Conservation (phyloP, 2,329 filamentous ascomycete species). For the Plectosphaerella cucumerina region DNA sequence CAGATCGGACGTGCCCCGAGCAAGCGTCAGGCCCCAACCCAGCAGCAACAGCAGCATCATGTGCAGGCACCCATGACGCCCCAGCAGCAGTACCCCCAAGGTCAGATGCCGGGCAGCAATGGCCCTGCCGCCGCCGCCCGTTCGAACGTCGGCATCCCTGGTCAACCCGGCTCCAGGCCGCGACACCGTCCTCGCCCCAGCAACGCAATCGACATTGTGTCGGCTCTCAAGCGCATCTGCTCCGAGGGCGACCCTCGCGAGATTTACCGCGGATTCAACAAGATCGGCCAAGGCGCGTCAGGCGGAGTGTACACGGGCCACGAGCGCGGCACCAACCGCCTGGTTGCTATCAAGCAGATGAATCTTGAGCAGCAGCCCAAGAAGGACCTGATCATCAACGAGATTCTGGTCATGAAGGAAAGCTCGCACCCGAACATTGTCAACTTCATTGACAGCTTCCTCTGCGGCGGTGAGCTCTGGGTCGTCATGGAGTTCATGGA, state of each 20-base stretch:
- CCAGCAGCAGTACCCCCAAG: conserved; percentile 29
- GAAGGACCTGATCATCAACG: conserved; percentile 98
- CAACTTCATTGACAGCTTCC: conserved; percentile 97
- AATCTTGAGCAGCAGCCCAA: conserved; percentile 97
- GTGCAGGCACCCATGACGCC: conserved; percentile 30
- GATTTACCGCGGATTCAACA: conserved; percentile 81
- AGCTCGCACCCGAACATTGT: conserved; percentile 98
- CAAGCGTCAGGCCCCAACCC: conserved; percentile 57
- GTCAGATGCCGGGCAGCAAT: conserved; percentile 1
- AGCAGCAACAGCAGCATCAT: conserved; percentile 23
- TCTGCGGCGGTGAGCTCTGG: conserved; percentile 88
- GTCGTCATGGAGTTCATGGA: conserved; percentile 99
- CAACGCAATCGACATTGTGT: conserved; percentile 75
- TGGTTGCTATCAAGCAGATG: conserved; percentile 99
- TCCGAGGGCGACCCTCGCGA: conserved; percentile 84
- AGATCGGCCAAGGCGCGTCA: conserved; percentile 96
- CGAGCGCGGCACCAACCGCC: conserved; percentile 75
- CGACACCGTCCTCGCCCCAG: conserved; percentile 77
- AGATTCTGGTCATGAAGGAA: conserved; percentile 98
- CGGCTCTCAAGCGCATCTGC: conserved; percentile 83
- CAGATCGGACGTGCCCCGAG: conserved; percentile 71
- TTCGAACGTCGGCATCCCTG: conserved; percentile 28
- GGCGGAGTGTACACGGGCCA: conserved; percentile 93
- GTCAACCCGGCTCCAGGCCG: conserved; percentile 49
- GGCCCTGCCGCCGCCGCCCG: conserved; percentile 2